Evolutionary conservation across 2,329 filamentous ascomycete species (phyloP), one percentile per base, ranked within the genome.

Genomic region (Seiridium cupressi): DNA sequence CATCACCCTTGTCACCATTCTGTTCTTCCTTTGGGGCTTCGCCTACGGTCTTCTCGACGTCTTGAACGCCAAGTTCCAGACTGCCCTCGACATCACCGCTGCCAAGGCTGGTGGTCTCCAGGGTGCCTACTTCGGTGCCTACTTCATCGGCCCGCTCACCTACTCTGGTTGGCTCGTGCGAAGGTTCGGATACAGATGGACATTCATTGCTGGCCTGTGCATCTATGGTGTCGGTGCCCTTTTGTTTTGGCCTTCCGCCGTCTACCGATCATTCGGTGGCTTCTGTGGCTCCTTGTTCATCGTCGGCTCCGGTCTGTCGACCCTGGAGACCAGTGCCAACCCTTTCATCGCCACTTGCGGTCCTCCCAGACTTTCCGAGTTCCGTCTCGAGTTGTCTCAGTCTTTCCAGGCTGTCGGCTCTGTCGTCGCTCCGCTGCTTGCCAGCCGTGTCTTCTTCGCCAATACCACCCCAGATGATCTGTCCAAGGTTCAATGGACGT

Each of bases 181-280:
- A 38, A 81, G 81, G 63, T 89, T 81, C 66, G 88, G 88, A 13
- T 90, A 89, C 72, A 83, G 86, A 57, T 82, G 83, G 60, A 88
- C 87, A 40, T 90, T 91, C 72, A 89, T 91, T 68, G 81, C 84
- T 66, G 86, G 58, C 8, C 38, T 60, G 34, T 42, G 38, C 42
- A 55, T 60, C 44, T 55, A 55, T 42, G 58, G 51, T 10, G 46
- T 58, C 46, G 55, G 55, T 31, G 55, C 55, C 10, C 36, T 58
- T 31, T 51, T 58, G 55, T 58, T 58, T 46, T 58, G 55, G 55
- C 55, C 55, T 10, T 49, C 55, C 7, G 55, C 55, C 46, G 55
- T 58, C 35, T 58, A 58, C 36, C 55, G 55, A 11, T 58, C 55
- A 35, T 58, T 58, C 44, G 9, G 9, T 35, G 55, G 55, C 35